Evolutionary conservation across 1,284 basidiomycete species (phyloP).

Genomic region (Trichosporon sp.): DNA sequence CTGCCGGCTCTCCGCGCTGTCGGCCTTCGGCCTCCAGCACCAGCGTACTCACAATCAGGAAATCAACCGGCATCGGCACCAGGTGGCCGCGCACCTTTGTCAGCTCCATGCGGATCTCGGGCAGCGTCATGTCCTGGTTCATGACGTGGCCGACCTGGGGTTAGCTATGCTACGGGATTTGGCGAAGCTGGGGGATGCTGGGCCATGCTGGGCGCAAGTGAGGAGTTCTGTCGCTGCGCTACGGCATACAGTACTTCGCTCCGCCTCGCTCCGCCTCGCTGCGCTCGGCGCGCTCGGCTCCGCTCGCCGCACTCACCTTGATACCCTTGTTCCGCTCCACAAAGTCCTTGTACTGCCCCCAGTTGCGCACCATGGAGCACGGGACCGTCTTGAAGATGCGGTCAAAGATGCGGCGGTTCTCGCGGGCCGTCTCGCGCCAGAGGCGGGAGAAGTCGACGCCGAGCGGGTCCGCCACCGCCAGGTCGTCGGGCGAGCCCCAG

Average conservation of each 20-base stretch:
- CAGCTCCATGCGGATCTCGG: conserved; percentile 68
- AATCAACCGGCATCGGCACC: conserved; percentile 52
- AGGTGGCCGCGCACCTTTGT: conserved; percentile 57
- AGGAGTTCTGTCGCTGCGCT: too few species aligned
- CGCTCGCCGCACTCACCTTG: conserved; percentile 4
- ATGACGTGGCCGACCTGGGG: conserved; percentile 70
- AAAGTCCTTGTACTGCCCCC: conserved; percentile 70
- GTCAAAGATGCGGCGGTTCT: conserved; percentile 69
- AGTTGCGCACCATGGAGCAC: conserved; percentile 68
- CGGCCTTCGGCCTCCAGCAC: neutral
- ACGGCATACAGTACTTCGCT: conserved; percentile 45
- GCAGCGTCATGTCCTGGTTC: conserved; percentile 58
- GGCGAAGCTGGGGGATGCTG: too few species aligned
- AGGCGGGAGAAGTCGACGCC: conserved; percentile 59
- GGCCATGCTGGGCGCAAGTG: too few species aligned
- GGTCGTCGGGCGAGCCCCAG: conserved; percentile 59
- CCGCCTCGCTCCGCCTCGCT: neutral
- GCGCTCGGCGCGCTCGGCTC: conserved; percentile 42
- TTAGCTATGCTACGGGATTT: too few species aligned
- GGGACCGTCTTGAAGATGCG: conserved; percentile 56
- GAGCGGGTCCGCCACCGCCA: conserved; percentile 73
- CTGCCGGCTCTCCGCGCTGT: neutral
- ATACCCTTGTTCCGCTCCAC: conserved; percentile 31
- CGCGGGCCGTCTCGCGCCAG: conserved; percentile 68
- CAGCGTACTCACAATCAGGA: conserved; percentile 16